phyloP scores from a whole-genome alignment of 257 asterid genomes.

The Nemophila menziesii region DNA sequence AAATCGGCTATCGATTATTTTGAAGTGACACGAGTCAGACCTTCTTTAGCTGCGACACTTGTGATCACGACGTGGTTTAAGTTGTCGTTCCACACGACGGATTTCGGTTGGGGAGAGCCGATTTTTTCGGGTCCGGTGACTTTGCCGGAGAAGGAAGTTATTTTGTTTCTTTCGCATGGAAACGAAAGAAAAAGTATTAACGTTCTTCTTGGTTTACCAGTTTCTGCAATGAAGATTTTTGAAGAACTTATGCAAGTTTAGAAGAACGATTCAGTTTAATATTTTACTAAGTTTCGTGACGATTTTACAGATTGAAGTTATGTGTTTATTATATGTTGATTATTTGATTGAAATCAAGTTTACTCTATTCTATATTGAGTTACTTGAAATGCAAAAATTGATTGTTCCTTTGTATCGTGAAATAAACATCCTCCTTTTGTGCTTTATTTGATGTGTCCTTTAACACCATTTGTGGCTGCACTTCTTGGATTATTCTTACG shows the following conservation, averaged over 20 bases:
- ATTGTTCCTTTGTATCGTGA: no score
- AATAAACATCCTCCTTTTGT: no score
- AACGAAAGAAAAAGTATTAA: constrained; percentile 57
- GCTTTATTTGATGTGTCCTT: no score
- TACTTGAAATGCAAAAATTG: no score
- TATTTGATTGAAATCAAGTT: no score
- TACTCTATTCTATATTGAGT: no score
- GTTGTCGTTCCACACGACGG: constrained; percentile 64
- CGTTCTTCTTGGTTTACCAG: constrained; percentile 85
- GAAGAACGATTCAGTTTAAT: background rate
- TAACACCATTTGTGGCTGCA: no score
- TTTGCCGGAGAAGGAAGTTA: constrained; percentile 77
- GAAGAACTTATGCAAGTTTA: constrained; percentile 39
- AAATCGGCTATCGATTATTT: constrained; percentile 70
- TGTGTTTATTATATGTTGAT: no score
- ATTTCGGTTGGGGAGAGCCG: constrained; percentile 92
- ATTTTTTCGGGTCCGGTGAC: constrained; percentile 60
- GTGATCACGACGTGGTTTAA: constrained; percentile 81
- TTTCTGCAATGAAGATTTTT: constrained; percentile 67
- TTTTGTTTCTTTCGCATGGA: constrained; percentile 70
- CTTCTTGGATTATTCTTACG: no score
- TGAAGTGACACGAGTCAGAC: constrained; percentile 64
- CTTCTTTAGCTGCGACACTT: constrained; percentile 68
- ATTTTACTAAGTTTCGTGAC: no score
- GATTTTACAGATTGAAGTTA: no score